Base-by-base conservation (phyloP, 2,329 filamentous ascomycete species). In the Akanthomyces muscarius region DNA sequence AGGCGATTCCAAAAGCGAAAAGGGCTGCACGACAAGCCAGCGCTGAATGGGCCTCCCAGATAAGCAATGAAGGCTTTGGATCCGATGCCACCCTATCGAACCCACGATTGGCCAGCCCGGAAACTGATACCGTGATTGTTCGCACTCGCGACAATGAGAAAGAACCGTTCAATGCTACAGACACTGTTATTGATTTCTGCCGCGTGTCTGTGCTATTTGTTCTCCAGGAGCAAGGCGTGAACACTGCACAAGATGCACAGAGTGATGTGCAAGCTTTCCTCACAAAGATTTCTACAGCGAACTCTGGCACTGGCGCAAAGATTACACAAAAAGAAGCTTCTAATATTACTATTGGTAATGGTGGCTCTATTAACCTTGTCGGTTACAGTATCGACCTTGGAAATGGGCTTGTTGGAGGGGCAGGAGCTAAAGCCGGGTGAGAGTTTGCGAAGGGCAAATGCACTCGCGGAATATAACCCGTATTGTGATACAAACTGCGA, bases 131-230 rank as follows among this genome's bases (percentile, higher is more conserved):
- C 6, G 28, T n/a, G 7, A 28, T 21, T 8, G 8, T 59, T 23
- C 55, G 23, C 16, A 38, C 18, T 41, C 54, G 62, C 1, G 30
- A 48, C n/a, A 25, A 63, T 30, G 62, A 63, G 2, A 8, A 56
- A 13, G 18, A 56, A 2, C 23, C 52, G 2, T 87, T 87, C 56
- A 71, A 70, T 0, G 75, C 85, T 14, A 84, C 83, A 1, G 79
- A 87, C 62, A 78, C 84, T 56, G 79, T 81, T 0, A 74, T 88
- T 1, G 87, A 89, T 68, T 90, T 90, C 74, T 82, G 85, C 0
- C 80, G 87, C 4, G 80, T 88, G 2, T 81, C 81, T 0, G 82
- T 89, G 3, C 77, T 90, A 18, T 89, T 80, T 66, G 77, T 90
- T 30, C 75, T 89, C 2, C 85, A 89, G 68, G 74, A 86, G 67